These are phyloP conservation scores for Apiospora sp. DNA, from an alignment of 2,329 filamentous ascomycete species.

Conservation along the genomic window DNA sequence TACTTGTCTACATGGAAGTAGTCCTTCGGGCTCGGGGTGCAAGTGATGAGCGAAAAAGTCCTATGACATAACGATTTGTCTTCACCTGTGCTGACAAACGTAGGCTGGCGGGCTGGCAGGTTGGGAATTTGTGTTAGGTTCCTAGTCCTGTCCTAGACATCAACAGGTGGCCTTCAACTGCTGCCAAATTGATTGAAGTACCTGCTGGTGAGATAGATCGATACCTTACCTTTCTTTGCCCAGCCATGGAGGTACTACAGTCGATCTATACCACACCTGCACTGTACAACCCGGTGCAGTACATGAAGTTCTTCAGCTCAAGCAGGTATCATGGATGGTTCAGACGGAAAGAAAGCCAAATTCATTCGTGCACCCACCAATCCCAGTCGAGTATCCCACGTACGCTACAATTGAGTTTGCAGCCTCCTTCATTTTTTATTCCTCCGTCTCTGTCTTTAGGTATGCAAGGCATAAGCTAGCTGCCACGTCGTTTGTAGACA, in stretches of 20 bases:
- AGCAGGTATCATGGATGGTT: slow-evolving; percentile 8
- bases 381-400: not conserved
- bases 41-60: not conserved
- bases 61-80: not conserved
- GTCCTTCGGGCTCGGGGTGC: not conserved
- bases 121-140: not conserved
- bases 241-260: not conserved
- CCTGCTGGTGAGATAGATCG: no score
- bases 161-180: not conserved
- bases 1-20: not conserved
- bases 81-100: not conserved
- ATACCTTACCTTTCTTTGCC: not conserved
- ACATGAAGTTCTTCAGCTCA: not conserved
- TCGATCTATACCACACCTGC: not conserved
- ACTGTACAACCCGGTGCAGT: not conserved
- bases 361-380: not conserved
- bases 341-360: slow-evolving; percentile 17
- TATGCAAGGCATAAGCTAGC: not conserved
- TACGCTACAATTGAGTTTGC: slow-evolving; percentile 12
- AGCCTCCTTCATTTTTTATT: not conserved
- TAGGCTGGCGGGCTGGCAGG: no score
- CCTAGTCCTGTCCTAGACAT: not conserved
- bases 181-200: not conserved
- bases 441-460: not conserved
- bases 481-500: slow-evolving; percentile 15